These are phyloP conservation scores for Trichoderma gracile DNA, from an alignment of 2,329 filamentous ascomycete genomes.

Conservation along the genomic window DNA sequence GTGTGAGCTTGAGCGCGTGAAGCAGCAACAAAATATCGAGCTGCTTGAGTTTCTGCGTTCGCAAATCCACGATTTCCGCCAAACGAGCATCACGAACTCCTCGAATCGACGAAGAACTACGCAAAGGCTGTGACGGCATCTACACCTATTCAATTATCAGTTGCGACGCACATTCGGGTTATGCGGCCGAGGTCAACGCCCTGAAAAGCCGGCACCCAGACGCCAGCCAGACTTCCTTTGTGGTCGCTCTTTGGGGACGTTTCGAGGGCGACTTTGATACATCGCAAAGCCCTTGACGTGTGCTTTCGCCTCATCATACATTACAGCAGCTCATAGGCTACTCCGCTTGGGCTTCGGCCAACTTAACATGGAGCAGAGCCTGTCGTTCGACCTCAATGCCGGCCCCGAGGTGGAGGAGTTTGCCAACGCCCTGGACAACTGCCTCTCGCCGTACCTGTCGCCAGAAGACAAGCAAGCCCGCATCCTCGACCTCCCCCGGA, in stretches of 20 bases:
- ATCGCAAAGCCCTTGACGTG: conserved; percentile 1
- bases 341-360: conserved; percentile 25
- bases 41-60: conserved; percentile 23
- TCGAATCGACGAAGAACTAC: not conserved
- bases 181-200: conserved; percentile 14
- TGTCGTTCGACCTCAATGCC: conserved; percentile 53
- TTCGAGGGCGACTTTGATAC: conserved; percentile 19
- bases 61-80: conserved; percentile 3
- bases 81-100: not conserved
- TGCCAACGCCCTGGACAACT: conserved; percentile 77
- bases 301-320: not conserved
- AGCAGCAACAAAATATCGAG: conserved; percentile 25
- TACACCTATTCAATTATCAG: not conserved
- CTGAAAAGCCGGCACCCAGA: conserved; percentile 19
- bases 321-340: not conserved
- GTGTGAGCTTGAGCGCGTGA: conserved; percentile 25
- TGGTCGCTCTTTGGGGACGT: not conserved
- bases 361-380: conserved; percentile 34
- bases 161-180: conserved; percentile 7
- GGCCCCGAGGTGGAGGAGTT: conserved; percentile 85
- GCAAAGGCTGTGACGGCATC: not conserved
- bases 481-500: conserved; percentile 61
- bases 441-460: conserved; percentile 54
- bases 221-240: conserved; percentile 13
- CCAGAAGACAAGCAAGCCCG: conserved; percentile 60